Evolutionary conservation across 345 rosid genomes (phyloP).

Genomic region (Dovyalis caffra): DNA sequence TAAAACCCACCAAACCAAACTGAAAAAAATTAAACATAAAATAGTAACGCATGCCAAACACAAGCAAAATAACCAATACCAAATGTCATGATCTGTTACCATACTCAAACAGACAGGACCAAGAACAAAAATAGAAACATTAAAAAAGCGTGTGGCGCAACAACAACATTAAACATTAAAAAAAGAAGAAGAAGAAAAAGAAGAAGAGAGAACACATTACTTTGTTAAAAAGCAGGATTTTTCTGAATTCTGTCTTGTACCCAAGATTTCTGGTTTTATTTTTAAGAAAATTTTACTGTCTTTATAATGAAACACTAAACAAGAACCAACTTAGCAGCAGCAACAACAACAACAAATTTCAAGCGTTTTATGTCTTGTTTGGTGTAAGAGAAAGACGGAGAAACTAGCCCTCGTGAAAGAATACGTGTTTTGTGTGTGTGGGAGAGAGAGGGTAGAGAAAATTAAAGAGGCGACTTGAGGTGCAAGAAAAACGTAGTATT

Average conservation of each 20-base stretch:
- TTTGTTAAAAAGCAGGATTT: not conserved
- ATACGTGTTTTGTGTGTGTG: not conserved
- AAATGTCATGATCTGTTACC: not conserved
- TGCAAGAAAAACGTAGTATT: conserved; percentile 25
- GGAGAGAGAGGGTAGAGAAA: not conserved
- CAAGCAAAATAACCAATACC: not conserved
- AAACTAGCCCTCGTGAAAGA: too few relatives aligned
- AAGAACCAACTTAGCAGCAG: not conserved
- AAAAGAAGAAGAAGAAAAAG: not conserved
- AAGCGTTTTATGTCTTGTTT: not conserved
- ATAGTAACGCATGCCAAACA: not conserved
- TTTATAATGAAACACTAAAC: not conserved
- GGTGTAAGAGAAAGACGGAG: not conserved
- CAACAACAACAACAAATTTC: not conserved
- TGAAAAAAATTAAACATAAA: too few relatives aligned
- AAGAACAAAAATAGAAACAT: not conserved
- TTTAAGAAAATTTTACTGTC: not conserved
- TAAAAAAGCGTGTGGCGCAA: not conserved
- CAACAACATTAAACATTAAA: not conserved
- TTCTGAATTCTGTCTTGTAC: not conserved
- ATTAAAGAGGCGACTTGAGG: conserved; percentile 28
- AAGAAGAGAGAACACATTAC: conserved; percentile 22
- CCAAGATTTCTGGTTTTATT: conserved; percentile 28
- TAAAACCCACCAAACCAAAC: not conserved
- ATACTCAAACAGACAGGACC: not conserved